Base-by-base conservation (phyloP, 139 green algal species). In the Picochlorum sp. region DNA sequence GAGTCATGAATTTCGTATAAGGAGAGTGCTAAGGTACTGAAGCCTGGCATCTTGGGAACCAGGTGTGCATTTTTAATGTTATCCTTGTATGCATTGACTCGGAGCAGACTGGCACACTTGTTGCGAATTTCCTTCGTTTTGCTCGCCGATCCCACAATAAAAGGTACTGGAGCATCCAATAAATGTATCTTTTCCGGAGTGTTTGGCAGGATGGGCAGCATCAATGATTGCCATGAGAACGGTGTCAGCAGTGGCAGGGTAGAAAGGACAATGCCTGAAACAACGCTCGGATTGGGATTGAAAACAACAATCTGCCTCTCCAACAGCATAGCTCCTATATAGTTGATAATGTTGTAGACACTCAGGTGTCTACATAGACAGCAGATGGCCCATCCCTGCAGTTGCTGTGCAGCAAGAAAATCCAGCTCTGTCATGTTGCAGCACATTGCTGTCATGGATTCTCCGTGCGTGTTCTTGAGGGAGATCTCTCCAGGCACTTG, bases 11-110 rank as follows among this genome's bases (percentile, higher is more conserved):
- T 68, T 0, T 82, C 83, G 24, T 62, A 61, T 20, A 95, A 74
- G 6, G 65, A 67, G 1, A 66, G 66, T 11, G 30, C 3, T 50
- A 95, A 73, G 34, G 65, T 52, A 26, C 69, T 62, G 6, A 58
- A 16, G 26, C 71, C 65, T 20, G 88, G 88, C 65, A 93, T 67
- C 51, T 37, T 20, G n/a, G 84, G 81, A 66, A 87, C 70, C 23
- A 23, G 0, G 0, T 50, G 63, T 5, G 69, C 66, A 34, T 83
- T 82, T 56, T 69, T 80, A 1, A 91, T 63, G 13, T 60, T 65
- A 62, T 89, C 72, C 68, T 96, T 96, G 78, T 95, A 95, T 24
- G 92, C 69, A 68, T 95, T 96, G 38, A 96, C 82, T 2, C 85
- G 79, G 21, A 90, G 66, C 37, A 94, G 62, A 38, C 34, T 72